Conservation (phyloP, 1,139 yeast genomes). For the Debaryomycetaceae sp. region DNA sequence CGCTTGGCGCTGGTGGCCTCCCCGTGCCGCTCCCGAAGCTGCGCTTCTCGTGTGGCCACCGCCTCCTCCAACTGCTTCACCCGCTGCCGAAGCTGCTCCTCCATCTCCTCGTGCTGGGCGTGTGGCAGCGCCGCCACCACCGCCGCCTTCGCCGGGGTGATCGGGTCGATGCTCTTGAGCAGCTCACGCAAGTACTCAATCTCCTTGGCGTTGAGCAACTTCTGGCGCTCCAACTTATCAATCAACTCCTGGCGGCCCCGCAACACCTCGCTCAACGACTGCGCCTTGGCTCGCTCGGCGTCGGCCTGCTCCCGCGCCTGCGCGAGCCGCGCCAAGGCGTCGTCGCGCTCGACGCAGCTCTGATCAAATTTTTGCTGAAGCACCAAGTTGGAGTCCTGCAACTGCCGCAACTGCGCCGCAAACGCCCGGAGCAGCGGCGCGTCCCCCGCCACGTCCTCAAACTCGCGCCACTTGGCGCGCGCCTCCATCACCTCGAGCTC, state of each 20-base stretch:
- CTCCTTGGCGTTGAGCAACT: slow-evolving; percentile 55
- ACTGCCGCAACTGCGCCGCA: slow-evolving; percentile 28
- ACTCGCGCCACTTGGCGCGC: slow-evolving; percentile 36
- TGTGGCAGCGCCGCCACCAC: neutral
- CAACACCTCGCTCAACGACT: slow-evolving; percentile 20
- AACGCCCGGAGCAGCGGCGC: slow-evolving; percentile 19
- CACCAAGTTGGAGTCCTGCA: slow-evolving; percentile 35
- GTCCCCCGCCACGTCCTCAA: slow-evolving; percentile 14
- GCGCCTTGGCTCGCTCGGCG: slow-evolving; percentile 12
- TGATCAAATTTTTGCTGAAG: slow-evolving; percentile 34
- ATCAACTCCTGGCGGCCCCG: slow-evolving; percentile 27
- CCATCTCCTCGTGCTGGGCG: no score
- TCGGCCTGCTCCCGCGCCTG: slow-evolving; percentile 17
- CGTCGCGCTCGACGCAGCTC: slow-evolving; percentile 19
- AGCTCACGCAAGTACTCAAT: slow-evolving; percentile 52
- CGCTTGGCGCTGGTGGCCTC: neutral
- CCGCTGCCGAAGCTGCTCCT: no score
- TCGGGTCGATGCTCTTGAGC: slow-evolving; percentile 29
- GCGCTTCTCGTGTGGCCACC: no score
- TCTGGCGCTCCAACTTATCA: slow-evolving; percentile 50
- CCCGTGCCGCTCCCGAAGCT: no score
- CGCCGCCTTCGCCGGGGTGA: slow-evolving; percentile 11
- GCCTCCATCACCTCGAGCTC: slow-evolving; percentile 51
- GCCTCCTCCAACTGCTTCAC: no score
- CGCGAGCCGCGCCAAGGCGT: slow-evolving; percentile 15